Percentiles rank a stretch among this genome's conserved stretches.
Evolutionary conservation across 1,139 yeast species (phyloP).

Genomic region (Saccharomyces pastorianus): DNA sequence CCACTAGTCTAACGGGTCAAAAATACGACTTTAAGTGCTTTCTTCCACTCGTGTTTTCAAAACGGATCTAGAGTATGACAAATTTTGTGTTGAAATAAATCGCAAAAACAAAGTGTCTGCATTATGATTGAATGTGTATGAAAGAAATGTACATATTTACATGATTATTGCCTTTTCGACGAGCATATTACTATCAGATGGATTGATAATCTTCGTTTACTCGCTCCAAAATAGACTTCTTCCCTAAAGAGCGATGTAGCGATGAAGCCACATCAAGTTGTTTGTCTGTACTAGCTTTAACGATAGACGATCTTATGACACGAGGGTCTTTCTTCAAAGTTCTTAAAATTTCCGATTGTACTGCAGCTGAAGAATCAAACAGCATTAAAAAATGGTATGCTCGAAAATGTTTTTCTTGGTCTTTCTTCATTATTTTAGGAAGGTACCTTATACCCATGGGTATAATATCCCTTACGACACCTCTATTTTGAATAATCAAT

Average conservation of each 20-base stretch:
- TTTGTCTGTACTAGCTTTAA: constrained; percentile 55
- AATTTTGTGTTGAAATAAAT: too few species aligned
- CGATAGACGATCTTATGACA: constrained; percentile 68
- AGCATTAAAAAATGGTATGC: constrained; percentile 82
- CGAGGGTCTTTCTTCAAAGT: constrained; percentile 84
- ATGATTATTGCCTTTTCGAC: background rate
- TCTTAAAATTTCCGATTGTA: constrained; percentile 76
- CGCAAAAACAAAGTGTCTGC: too few species aligned
- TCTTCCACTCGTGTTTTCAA: too few species aligned
- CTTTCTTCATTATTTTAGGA: constrained; percentile 75
- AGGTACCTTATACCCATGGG: constrained; percentile 72
- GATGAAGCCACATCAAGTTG: constrained; percentile 49
- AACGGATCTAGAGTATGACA: too few species aligned
- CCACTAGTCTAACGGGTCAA: background rate
- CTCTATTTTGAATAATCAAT: constrained; percentile 79
- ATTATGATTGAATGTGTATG: background rate
- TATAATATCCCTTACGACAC: constrained; percentile 75
- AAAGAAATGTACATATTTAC: background rate
- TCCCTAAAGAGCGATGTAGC: constrained; percentile 34
- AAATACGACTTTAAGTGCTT: background rate
- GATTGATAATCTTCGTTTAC: background rate
- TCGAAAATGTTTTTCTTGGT: constrained; percentile 83
- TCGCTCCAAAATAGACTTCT: constrained; percentile 19
- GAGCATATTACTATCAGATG: background rate
- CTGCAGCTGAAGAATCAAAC: constrained; percentile 79